phyloP scores from a whole-genome alignment of 495 filamentous ascomycete genomes.

The Trypethelium eluteriae region DNA sequence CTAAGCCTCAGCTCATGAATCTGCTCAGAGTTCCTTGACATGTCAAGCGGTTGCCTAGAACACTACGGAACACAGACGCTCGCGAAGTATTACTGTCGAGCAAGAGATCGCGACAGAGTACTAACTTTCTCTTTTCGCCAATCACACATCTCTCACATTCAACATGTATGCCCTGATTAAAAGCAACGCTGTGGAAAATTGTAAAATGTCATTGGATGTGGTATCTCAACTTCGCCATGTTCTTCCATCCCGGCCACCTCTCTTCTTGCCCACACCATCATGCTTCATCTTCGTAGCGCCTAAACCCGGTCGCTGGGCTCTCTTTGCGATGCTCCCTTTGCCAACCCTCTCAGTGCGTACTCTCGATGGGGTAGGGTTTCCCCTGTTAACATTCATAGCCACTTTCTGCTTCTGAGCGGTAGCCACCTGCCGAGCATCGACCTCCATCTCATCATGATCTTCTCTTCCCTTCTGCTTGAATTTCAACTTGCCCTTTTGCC shows the following conservation, averaged over 20 bases:
- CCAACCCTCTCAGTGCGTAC: background rate
- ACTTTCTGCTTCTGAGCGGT: slow-evolving; percentile 14
- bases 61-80: too few relatives aligned
- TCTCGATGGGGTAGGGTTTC: background rate
- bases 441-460: slow-evolving; percentile 61
- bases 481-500: slow-evolving; percentile 79
- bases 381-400: background rate
- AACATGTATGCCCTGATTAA: too few relatives aligned
- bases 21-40: too few relatives aligned
- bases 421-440: slow-evolving; percentile 53
- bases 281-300: background rate
- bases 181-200: too few relatives aligned
- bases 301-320: background rate
- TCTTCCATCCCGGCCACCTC: background rate
- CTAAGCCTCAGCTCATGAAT: too few relatives aligned
- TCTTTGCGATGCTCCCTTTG: slow-evolving; percentile 1
- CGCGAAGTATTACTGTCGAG: too few relatives aligned
- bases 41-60: too few relatives aligned
- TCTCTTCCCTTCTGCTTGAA: slow-evolving; percentile 61
- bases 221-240: background rate
- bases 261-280: background rate
- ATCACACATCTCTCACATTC: too few relatives aligned
- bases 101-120: too few relatives aligned
- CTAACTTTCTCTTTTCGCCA: too few relatives aligned
- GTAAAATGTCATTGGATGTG: background rate